Base-by-base conservation (phyloP, 2,329 filamentous ascomycete species). In the Paradendryphiella salina region DNA sequence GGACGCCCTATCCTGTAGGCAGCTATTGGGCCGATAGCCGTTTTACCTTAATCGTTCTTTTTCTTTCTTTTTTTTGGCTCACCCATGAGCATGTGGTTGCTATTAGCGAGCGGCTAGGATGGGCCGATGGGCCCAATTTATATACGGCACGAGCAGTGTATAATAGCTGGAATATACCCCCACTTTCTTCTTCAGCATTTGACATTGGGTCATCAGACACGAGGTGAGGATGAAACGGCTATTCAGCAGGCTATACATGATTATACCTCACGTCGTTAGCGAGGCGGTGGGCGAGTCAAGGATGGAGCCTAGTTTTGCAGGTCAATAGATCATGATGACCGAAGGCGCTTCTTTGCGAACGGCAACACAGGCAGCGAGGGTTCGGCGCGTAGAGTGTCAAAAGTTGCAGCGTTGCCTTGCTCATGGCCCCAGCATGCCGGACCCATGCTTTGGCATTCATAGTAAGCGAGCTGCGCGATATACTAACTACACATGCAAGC, bases 111-210 rank as follows among this genome's bases (percentile, higher is more conserved):
- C 52, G 52, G 44, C 47, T 20, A 10, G 45, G 45, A 52, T 46
- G 31, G 23, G 33, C 26, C 35, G 39, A 29, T 39, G 46, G 50
- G 33, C 26, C 40, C 15, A 29, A 45, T 34, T 35, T 11, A 54
- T 57, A 52, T 43, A 61, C 47, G 52, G 40, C 47, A 45, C 14
- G 32, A 42, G 48, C 46, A 59, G 49, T 58, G 64, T 54, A 65
- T 63, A 64, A 55, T 60, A 62, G 42, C 37, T 54, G 54, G 45
- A 57, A 53, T 57, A 58, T 60, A 59, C 50, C 47, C 48, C 39
- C 39, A 43, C 48, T 53, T 40, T 39, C 46, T 41, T 51, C 37
- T 38, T 43, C 39, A 14, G 44, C 40, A 21, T 50, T 14, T 44
- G 21, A 14, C n/a, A 21, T 14, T 34, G 36, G 33, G 28, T 21